These are phyloP conservation scores for Ogataea wickerhamii DNA, from an alignment of 805 yeast species.

Conservation along the genomic window DNA sequence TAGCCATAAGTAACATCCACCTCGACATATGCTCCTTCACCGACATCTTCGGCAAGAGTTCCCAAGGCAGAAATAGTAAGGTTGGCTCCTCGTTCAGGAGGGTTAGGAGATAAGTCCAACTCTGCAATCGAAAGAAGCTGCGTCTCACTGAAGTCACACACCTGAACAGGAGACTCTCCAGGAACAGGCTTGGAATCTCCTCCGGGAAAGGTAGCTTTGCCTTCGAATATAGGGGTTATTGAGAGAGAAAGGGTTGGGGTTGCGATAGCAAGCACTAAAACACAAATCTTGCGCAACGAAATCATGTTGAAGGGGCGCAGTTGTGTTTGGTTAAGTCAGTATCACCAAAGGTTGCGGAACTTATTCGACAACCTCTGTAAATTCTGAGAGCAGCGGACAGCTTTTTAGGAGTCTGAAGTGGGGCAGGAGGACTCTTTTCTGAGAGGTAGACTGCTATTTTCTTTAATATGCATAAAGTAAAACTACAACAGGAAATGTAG, in stretches of 20 bases:
- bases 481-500: no score
- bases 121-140: constrained; percentile 63
- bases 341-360: no score
- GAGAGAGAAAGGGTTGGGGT: constrained; percentile 14
- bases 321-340: no score
- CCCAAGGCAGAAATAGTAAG: constrained; percentile 80
- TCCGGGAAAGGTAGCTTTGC: constrained; percentile 17
- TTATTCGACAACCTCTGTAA: no score
- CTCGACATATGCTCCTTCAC: constrained; percentile 90
- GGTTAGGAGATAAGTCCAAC: constrained; percentile 73
- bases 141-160: constrained; percentile 62
- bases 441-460: no score
- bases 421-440: no score
- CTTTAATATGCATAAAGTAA: no score
- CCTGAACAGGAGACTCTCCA: constrained; percentile 81
- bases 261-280: constrained; percentile 3
- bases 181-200: constrained; percentile 65
- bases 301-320: no score
- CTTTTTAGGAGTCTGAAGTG: no score
- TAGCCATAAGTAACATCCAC: constrained; percentile 92
- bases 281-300: constrained; percentile 2
- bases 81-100: constrained; percentile 83
- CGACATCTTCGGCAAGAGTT: constrained; percentile 47
- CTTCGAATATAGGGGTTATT: constrained; percentile 10
- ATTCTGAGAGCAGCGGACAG: no score